Percentiles rank a stretch among this genome's conserved stretches.
These are phyloP conservation scores for Metrosideros polymorpha DNA, from an alignment of 441 rosid genomes.

Conservation along the genomic window DNA sequence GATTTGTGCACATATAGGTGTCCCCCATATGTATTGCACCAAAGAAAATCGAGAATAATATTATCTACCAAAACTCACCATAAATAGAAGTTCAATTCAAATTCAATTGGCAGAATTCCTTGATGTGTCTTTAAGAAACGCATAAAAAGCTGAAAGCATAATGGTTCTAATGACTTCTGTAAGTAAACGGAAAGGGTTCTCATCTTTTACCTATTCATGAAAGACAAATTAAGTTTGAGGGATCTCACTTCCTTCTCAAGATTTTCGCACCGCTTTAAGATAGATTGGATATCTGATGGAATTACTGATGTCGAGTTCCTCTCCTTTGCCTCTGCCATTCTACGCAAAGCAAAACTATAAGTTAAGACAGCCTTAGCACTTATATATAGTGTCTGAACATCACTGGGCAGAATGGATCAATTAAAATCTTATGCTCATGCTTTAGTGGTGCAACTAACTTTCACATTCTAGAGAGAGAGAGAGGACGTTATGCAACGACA, in stretches of 20 bases:
- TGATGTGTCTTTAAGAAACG: neutral
- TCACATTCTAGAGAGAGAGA: neutral
- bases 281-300: constrained; percentile 51
- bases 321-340: constrained; percentile 85
- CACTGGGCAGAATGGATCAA: neutral
- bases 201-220: constrained; percentile 52
- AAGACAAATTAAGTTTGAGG: constrained; percentile 60
- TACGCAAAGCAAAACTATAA: constrained; percentile 1
- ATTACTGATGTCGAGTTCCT: constrained; percentile 36
- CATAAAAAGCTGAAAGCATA: neutral
- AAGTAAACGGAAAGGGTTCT: neutral
- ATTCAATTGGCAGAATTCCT: neutral
- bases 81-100: neutral
- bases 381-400: neutral
- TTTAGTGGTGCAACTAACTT: neutral
- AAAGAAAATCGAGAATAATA: neutral
- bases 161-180: neutral
- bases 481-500: neutral
- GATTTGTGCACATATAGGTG: neutral
- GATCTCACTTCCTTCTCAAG: constrained; percentile 82
- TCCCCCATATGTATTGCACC: neutral
- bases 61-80: neutral
- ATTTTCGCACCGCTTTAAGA: constrained; percentile 53
- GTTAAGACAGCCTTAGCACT: neutral
- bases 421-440: neutral